Percentiles rank a stretch among this genome's conserved stretches.
phyloP scores from a whole-genome alignment of 371 early-diverging fungal genomes.

The Mycotypha africana region DNA sequence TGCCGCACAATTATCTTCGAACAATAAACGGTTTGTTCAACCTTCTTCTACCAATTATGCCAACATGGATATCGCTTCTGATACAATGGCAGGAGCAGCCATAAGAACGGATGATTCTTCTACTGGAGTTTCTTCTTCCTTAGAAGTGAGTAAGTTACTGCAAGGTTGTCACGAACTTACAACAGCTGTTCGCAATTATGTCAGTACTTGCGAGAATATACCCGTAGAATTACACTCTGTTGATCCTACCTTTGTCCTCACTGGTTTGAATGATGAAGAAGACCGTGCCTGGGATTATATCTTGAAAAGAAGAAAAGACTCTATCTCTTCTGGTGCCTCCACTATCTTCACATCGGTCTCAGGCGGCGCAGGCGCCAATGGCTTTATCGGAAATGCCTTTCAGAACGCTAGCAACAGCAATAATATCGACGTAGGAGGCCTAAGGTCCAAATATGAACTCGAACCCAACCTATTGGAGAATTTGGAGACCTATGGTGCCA shows the following conservation, averaged over 20 bases:
- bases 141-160: conserved; percentile 28
- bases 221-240: conserved; percentile 53
- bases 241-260: conserved; percentile 30
- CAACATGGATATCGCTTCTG: too few species aligned
- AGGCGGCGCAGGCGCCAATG: background rate
- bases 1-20: conserved; percentile 76
- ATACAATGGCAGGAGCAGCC: too few species aligned
- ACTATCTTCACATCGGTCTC: background rate
- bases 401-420: too few species aligned
- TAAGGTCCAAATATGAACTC: conserved; percentile 18
- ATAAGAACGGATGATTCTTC: background rate
- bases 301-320: background rate
- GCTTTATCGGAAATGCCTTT: too few species aligned
- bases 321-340: background rate
- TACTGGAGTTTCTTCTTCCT: too few species aligned
- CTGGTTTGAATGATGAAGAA: background rate
- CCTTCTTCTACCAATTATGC: too few species aligned
- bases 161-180: conserved; percentile 56
- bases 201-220: conserved; percentile 65
- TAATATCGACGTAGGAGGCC: background rate
- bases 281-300: background rate
- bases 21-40: too few species aligned
- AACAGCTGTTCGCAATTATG: conserved; percentile 71
- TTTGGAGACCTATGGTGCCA: conserved; percentile 28
- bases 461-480: conserved; percentile 25